A percentile compares a stretch with the other conserved stretches of the same genome.
These are phyloP conservation scores for Cardamine occulta DNA, from an alignment of 345 rosid genomes.

Conservation along the genomic window DNA sequence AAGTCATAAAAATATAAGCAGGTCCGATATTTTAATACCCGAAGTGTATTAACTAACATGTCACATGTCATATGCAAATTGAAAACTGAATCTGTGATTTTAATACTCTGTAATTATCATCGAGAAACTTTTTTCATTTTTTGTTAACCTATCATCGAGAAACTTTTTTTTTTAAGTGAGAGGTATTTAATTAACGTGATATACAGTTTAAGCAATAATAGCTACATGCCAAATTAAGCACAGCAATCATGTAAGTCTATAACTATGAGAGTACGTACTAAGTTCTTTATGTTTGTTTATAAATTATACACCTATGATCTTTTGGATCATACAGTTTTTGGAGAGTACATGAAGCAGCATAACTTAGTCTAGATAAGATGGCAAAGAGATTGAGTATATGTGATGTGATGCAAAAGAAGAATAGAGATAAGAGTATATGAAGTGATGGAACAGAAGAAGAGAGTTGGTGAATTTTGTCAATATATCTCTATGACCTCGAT, in stretches of 20 bases:
- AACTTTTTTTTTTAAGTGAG: neutral
- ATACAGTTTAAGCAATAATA: neutral
- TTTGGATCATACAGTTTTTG: neutral
- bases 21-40: neutral
- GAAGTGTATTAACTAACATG: neutral
- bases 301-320: neutral
- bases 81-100: neutral
- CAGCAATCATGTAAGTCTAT: neutral
- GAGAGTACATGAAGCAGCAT: neutral
- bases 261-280: neutral
- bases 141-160: neutral
- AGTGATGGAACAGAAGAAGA: neutral
- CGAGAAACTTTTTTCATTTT: neutral
- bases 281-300: too few relatives aligned
- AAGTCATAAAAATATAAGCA: neutral
- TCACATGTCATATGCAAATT: neutral
- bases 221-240: constrained; percentile 2
- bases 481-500: neutral
- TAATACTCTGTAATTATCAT: neutral
- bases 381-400: neutral
- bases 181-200: neutral
- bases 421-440: too few relatives aligned
- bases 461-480: neutral
- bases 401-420: too few relatives aligned
- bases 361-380: neutral